These are phyloP conservation scores for Ceratopteris richardii DNA, from an alignment of 75 land plant genomes.

Conservation along the genomic window DNA sequence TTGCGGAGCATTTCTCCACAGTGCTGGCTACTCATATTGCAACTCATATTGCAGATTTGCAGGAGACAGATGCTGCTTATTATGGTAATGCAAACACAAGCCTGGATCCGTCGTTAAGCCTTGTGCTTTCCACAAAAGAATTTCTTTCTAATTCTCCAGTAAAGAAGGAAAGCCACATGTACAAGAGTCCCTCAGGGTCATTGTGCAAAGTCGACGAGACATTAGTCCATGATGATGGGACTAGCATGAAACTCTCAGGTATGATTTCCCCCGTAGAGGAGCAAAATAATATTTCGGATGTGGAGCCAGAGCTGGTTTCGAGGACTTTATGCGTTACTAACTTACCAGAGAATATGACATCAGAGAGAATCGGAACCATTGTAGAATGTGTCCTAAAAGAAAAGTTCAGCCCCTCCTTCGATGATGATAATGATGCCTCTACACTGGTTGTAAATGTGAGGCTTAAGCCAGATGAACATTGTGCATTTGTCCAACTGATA, in stretches of 20 bases:
- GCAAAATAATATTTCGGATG: neutral
- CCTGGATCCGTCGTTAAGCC: neutral
- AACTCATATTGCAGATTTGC: constrained; percentile 3
- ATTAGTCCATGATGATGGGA: too few relatives aligned
- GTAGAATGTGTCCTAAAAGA: constrained; percentile 20
- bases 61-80: neutral
- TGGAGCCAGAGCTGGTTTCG: constrained; percentile 2
- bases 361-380: constrained; percentile 6
- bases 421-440: neutral
- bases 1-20: constrained; percentile 12
- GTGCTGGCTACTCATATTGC: constrained; percentile 8
- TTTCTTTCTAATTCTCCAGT: neutral
- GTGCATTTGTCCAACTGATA: constrained; percentile 20
- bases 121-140: neutral
- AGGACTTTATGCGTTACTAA: constrained; percentile 18
- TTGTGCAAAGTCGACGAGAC: too few relatives aligned
- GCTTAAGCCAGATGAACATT: constrained; percentile 8
- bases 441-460: constrained; percentile 15
- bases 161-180: neutral
- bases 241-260: too few relatives aligned
- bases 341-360: constrained; percentile 18
- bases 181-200: too few relatives aligned
- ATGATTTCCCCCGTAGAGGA: neutral
- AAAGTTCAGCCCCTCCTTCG: constrained; percentile 12
- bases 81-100: neutral